Percentiles rank a stretch among this genome's conserved stretches.
phyloP scores from a whole-genome alignment of 2,329 filamentous ascomycete species.

The Ophiobolus disseminans region DNA sequence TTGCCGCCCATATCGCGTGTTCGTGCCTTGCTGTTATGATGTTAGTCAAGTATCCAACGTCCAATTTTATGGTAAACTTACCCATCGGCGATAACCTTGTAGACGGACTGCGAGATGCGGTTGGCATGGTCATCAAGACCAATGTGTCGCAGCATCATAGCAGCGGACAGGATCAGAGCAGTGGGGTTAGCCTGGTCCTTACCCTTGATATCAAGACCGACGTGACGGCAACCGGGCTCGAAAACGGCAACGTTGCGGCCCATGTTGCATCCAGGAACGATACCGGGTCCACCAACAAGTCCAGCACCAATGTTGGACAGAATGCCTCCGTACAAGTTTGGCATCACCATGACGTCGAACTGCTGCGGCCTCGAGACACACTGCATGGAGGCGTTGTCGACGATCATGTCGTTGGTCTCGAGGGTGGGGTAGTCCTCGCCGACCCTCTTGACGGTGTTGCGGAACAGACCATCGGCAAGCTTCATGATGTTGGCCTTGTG shows the following conservation, averaged over 20 bases:
- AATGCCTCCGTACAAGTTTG: slow-evolving; percentile 98
- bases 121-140: slow-evolving; percentile 98
- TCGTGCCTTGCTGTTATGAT: slow-evolving; percentile 72
- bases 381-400: slow-evolving; percentile 99
- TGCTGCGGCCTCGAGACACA: slow-evolving; percentile 95
- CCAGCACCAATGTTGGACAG: slow-evolving; percentile 98
- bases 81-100: slow-evolving; percentile 87
- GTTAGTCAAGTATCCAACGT: slow-evolving; percentile 35
- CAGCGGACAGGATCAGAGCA: slow-evolving; percentile 90
- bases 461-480: slow-evolving; percentile 97
- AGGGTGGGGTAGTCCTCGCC: slow-evolving; percentile 95
- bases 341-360: slow-evolving; percentile 99
- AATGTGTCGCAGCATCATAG: slow-evolving; percentile 96
- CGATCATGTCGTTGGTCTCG: slow-evolving; percentile 99
- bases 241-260: slow-evolving; percentile 97
- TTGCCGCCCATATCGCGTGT: slow-evolving; percentile 96
- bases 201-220: slow-evolving; percentile 99
- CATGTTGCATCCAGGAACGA: slow-evolving; percentile 99
- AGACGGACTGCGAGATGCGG: slow-evolving; percentile 90
- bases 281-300: slow-evolving; percentile 93
- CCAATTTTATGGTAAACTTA: slow-evolving; percentile 55
- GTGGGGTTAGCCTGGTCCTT: slow-evolving; percentile 99
- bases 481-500: slow-evolving; percentile 99
- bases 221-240: slow-evolving; percentile 98
- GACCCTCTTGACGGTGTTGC: slow-evolving; percentile 92